These are phyloP conservation scores for Paecilomyces sp. DNA, from an alignment of 2,329 filamentous ascomycete species.

Conservation along the genomic window DNA sequence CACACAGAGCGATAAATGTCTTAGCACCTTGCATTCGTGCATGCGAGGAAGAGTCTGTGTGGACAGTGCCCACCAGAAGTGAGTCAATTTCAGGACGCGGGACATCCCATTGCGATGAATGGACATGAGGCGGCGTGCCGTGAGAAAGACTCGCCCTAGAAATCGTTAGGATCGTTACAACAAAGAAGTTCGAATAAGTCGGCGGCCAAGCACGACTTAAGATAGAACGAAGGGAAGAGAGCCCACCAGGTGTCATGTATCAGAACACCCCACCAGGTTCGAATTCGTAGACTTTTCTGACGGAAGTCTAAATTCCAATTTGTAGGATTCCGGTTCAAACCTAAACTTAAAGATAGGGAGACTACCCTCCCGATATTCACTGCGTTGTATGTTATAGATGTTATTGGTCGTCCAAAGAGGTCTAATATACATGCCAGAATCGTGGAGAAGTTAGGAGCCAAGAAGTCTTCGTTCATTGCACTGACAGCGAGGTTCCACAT, in stretches of 20 bases:
- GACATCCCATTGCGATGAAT: slow-evolving; percentile 39
- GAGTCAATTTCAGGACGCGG: slow-evolving; percentile 23
- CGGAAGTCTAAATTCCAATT: slow-evolving; percentile 43
- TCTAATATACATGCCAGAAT: slow-evolving; percentile 47
- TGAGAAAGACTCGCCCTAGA: slow-evolving; percentile 45
- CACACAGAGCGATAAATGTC: slow-evolving; percentile 38
- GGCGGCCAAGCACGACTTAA: no score
- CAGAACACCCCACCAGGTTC: slow-evolving; percentile 49
- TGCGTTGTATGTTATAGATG: slow-evolving; percentile 46
- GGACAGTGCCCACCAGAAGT: slow-evolving; percentile 11
- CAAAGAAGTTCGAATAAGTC: no score
- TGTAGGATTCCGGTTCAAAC: slow-evolving; percentile 46
- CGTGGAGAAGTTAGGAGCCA: slow-evolving; percentile 46
- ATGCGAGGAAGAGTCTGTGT: slow-evolving; percentile 5
- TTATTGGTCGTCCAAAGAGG: slow-evolving; percentile 46
- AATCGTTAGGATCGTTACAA: background rate
- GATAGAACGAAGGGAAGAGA: background rate
- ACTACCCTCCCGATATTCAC: slow-evolving; percentile 43
- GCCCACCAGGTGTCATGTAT: slow-evolving; percentile 48
- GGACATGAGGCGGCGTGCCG: slow-evolving; percentile 44
- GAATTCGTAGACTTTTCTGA: slow-evolving; percentile 45
- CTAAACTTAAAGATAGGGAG: slow-evolving; percentile 46
- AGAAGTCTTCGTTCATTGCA: slow-evolving; percentile 46
- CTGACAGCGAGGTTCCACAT: slow-evolving; percentile 51
- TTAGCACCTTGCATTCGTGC: slow-evolving; percentile 14